Evolutionary conservation across 2,329 filamentous ascomycete genomes (phyloP).

Genomic region (Orbilia blumenaviensis): DNA sequence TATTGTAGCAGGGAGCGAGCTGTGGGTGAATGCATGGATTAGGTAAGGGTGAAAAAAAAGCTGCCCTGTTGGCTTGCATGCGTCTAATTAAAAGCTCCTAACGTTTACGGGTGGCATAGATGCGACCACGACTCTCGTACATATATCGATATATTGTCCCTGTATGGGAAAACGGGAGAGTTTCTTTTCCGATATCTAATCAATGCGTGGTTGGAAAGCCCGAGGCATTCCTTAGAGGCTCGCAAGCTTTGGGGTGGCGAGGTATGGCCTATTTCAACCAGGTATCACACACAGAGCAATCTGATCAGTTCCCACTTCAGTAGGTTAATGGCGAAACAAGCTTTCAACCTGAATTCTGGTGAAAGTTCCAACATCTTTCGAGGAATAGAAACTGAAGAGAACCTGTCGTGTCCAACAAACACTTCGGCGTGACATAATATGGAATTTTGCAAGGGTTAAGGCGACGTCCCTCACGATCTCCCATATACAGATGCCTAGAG

Average conservation of each 20-base stretch:
- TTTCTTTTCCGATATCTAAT: neutral
- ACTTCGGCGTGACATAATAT: conserved; percentile 11
- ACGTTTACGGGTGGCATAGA: conserved; percentile 36
- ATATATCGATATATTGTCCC: neutral
- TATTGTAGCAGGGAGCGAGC: conserved; percentile 9
- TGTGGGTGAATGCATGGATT: conserved; percentile 34
- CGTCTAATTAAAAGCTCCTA: conserved; percentile 50
- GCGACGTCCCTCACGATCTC: conserved; percentile 18
- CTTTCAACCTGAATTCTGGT: conserved; percentile 20
- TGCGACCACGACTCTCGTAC: neutral
- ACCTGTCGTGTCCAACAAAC: neutral
- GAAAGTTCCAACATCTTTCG: conserved; percentile 4
- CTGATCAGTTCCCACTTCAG: conserved; percentile 43
- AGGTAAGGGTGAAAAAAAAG: conserved; percentile 44
- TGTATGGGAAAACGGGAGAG: neutral
- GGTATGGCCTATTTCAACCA: neutral
- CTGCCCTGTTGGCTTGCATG: conserved; percentile 47
- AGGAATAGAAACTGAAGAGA: neutral
- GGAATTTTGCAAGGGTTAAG: conserved; percentile 1
- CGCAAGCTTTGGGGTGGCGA: neutral
- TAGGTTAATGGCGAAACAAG: conserved; percentile 50
- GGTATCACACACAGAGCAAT: conserved; percentile 5
- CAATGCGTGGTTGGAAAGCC: neutral
- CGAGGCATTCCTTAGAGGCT: neutral
- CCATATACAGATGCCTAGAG: conserved; percentile 13